Percentiles rank a stretch among this genome's conserved stretches.
Conservation (phyloP, 2,329 filamentous ascomycete genomes). For the Pleomassaria siparia region DNA sequence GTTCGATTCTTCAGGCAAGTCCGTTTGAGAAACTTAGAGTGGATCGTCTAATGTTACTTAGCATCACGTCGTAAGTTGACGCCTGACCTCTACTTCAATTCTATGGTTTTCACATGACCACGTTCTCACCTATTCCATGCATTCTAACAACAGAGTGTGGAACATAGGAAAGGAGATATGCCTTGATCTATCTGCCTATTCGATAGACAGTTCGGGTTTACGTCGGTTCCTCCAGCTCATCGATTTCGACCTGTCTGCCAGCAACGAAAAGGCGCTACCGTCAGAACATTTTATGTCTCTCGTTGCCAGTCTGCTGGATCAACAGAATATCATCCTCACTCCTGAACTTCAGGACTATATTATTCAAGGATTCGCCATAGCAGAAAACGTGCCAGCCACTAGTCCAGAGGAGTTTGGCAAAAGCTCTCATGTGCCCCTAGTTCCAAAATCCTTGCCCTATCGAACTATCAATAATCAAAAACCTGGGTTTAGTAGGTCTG, state of each 20-base stretch:
- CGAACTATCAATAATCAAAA: not conserved
- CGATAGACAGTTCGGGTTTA: not conserved
- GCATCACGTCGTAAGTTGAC: not conserved
- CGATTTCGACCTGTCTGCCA: not conserved
- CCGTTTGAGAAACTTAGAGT: not conserved
- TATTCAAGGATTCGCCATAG: not conserved
- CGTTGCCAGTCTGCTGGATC: not conserved
- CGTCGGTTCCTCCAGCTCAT: not conserved
- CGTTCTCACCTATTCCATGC: not conserved
- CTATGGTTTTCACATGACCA: not conserved
- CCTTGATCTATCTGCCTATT: not conserved
- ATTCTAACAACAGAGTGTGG: not conserved
- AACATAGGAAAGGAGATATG: constrained; percentile 1
- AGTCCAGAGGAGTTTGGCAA: not conserved
- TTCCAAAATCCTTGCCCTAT: not conserved
- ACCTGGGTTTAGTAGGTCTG: not conserved
- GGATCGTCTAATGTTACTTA: not conserved
- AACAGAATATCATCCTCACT: not conserved
- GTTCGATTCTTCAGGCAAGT: not conserved
- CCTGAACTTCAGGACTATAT: not conserved
- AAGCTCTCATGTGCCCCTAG: not conserved
- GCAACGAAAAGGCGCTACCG: not conserved
- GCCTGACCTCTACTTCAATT: no score
- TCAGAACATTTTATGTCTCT: not conserved
- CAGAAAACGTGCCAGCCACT: not conserved